phyloP scores from a whole-genome alignment of 352 stramenopile genomes.

The Pythium oligandrum region DNA sequence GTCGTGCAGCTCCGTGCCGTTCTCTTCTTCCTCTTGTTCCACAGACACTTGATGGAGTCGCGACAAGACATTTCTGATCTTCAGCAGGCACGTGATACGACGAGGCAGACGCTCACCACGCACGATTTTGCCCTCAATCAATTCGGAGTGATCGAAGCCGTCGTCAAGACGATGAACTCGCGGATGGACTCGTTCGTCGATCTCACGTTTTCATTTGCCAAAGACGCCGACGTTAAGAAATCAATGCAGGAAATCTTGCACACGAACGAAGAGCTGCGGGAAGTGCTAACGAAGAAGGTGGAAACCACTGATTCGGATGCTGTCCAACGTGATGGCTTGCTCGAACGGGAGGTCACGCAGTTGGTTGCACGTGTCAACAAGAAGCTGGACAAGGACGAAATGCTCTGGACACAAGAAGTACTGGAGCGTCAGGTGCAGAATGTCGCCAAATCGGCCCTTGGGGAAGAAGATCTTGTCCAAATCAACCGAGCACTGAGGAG shows the following conservation, averaged over 20 bases:
- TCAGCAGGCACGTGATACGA: constrained; percentile 20
- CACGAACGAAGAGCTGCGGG: constrained; percentile 34
- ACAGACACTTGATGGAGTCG: constrained; percentile 33
- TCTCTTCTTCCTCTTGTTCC: constrained; percentile 42
- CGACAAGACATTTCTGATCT: constrained; percentile 30
- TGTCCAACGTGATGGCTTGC: constrained; percentile 37
- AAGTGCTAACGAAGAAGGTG: constrained; percentile 41
- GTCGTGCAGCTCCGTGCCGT: constrained; percentile 60
- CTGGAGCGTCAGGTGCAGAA: constrained; percentile 60
- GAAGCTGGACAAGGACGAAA: constrained; percentile 72
- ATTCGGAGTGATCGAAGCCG: constrained; percentile 37
- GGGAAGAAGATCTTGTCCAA: constrained; percentile 55
- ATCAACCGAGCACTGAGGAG: constrained; percentile 48
- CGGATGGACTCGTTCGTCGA: constrained; percentile 63
- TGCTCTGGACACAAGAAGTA: constrained; percentile 72
- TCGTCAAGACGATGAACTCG: constrained; percentile 62
- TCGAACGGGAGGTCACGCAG: constrained; percentile 59
- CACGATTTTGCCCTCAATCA: constrained; percentile 52
- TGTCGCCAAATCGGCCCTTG: constrained; percentile 56
- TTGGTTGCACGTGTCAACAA: constrained; percentile 60
- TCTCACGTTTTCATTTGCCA: constrained; percentile 56
- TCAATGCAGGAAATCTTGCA: constrained; percentile 59
- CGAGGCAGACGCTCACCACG: constrained; percentile 27
- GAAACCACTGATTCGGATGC: constrained; percentile 39
- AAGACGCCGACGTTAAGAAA: constrained; percentile 71